Conservation (phyloP, 306 rosid species). For the Pyrus pyrifolia region DNA sequence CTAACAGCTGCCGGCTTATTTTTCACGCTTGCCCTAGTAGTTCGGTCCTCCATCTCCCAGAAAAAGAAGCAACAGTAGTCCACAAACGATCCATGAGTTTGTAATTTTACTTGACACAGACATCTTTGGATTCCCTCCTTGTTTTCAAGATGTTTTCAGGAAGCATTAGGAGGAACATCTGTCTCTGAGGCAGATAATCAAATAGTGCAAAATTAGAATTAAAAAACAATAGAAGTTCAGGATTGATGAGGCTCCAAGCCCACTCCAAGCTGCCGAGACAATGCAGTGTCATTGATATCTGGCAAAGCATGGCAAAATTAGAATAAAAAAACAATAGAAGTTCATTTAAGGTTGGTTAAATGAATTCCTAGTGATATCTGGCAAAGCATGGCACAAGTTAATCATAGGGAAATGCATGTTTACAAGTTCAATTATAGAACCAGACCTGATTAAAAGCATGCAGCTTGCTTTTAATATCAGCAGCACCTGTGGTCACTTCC, state of each 20-base stretch:
- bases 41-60: neutral
- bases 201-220: too few relatives aligned
- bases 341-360: neutral
- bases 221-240: too few relatives aligned
- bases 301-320: too few relatives aligned
- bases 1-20: too few relatives aligned
- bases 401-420: slow-evolving; percentile 3
- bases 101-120: neutral
- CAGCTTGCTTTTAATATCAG: slow-evolving; percentile 67
- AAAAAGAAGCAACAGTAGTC: neutral
- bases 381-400: neutral
- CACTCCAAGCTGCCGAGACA: too few relatives aligned
- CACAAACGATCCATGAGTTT: neutral
- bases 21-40: neutral
- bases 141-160: neutral
- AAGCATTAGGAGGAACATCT: too few relatives aligned
- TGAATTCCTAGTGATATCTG: neutral
- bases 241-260: too few relatives aligned
- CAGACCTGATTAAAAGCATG: slow-evolving; percentile 89
- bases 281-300: too few relatives aligned
- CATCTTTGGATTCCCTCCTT: neutral
- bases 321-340: too few relatives aligned
- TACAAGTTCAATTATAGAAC: slow-evolving; percentile 14
- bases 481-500: slow-evolving; percentile 78
- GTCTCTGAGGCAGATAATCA: too few relatives aligned